Evolutionary conservation across 345 rosid species (phyloP), one percentile per base, ranked within the genome.

Genomic region (Eucalyptus tenuipes): DNA sequence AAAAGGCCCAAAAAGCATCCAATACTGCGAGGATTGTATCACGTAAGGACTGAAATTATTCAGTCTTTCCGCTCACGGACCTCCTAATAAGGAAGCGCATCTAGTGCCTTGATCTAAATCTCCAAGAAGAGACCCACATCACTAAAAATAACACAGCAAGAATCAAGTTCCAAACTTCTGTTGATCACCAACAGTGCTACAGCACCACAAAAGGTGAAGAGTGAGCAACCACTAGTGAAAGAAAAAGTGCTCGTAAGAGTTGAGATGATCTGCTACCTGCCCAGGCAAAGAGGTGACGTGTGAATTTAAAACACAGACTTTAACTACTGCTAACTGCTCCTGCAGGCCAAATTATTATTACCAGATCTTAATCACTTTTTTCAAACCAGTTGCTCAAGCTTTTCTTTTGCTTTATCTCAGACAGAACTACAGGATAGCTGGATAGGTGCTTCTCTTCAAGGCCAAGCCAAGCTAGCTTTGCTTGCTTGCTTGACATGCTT

Each of bases 401-500:
- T 75, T 75, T 40, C 47, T 75, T 75, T 75, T 75, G 84, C 84
- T 75, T 75, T 75, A 75, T 75, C 86, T 89, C 85, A 86, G 33
- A 86, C 11, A 87, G 44, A 55, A 40, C 84, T 40, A 20, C 47
- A 75, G 40, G 84, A 75, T 75, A 75, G 84, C 84, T 33, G 61
- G 57, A 37, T 27, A n/a, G 50, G 87, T 48, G 88, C 68, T 93
- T 95, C 96, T 93, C 99, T 96, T 96, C 92, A 91, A 89, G 92
- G 29, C 94, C 96, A 95, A 96, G 99, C 94, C 95, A 94, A 87
- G 90, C 93, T 92, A 89, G 93, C 86, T 85, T 85, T 47, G 57
- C 86, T 94, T 89, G 85, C 94, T 92, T 87, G 92, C 89, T 92
- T 92, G 50, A 40, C 88, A 61, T 87, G 31, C 88, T 47, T 87